Conservation (phyloP, 164 flowering plant species). For the Santalum album region DNA sequence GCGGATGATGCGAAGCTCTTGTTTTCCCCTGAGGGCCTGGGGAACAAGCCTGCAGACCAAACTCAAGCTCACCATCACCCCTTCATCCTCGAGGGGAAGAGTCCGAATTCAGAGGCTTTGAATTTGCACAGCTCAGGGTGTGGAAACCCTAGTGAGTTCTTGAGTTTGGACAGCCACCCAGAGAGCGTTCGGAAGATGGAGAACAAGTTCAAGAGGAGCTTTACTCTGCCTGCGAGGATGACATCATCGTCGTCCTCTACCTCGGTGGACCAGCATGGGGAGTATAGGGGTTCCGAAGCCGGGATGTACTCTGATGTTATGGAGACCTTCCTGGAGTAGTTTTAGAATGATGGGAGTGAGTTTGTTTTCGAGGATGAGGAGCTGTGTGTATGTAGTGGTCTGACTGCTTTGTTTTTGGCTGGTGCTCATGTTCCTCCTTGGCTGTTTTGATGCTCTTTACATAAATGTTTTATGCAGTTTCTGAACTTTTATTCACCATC, state of each 20-base stretch:
- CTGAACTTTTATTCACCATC: too few species aligned
- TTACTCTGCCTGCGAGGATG: conserved; percentile 77
- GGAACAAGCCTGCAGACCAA: conserved; percentile 44
- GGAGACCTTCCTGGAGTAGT: conserved; percentile 75
- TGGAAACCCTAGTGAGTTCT: conserved; percentile 55
- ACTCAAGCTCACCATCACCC: conserved; percentile 22
- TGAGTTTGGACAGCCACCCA: conserved; percentile 68
- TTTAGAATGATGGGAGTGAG: conserved; percentile 5
- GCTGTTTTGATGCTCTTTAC: conserved; percentile 4
- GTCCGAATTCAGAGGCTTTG: conserved; percentile 18
- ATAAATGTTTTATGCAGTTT: too few species aligned
- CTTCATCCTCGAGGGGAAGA: conserved; percentile 25
- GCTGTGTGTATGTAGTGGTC: conserved; percentile 18
- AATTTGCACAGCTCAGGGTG: conserved; percentile 12
- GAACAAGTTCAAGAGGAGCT: conserved; percentile 81
- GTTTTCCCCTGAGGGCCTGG: conserved; percentile 53
- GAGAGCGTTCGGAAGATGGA: conserved; percentile 45
- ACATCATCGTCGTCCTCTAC: conserved; percentile 59
- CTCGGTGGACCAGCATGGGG: conserved; percentile 54
- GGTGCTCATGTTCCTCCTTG: conserved; percentile 11
- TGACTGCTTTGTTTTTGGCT: neutral
- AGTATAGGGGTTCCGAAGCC: conserved; percentile 44
- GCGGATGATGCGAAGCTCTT: conserved; percentile 62
- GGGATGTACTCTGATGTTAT: conserved; percentile 80
- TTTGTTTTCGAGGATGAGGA: neutral